Percentiles rank a stretch among this genome's conserved stretches.
These are phyloP conservation scores for Candida morakotiae DNA, from an alignment of 805 yeast species.

Conservation along the genomic window DNA sequence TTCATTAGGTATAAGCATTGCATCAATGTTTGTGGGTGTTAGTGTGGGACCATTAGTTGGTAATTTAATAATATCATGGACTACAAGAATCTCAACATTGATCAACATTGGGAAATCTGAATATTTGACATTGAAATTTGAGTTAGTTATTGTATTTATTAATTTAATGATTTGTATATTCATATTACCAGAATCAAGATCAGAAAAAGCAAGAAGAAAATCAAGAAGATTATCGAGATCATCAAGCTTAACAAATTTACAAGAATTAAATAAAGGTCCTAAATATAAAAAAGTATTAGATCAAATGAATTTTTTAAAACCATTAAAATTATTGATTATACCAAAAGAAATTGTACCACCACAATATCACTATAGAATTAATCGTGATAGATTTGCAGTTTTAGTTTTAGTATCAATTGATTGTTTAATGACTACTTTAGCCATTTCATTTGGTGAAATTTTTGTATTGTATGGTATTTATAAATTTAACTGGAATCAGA, in stretches of 20 bases:
- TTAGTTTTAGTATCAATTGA: conserved; percentile 49
- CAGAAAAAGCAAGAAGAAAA: conserved; percentile 47
- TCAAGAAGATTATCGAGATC: conserved; percentile 41
- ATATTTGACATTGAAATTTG: conserved; percentile 27
- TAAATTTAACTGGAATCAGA: conserved; percentile 50
- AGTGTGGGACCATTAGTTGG: conserved; percentile 65
- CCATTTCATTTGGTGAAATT: conserved; percentile 37
- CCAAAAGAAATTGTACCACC: conserved; percentile 32
- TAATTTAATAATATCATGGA: conserved; percentile 23
- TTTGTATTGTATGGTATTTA: conserved; percentile 51
- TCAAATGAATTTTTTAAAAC: conserved; percentile 29
- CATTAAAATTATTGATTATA: conserved; percentile 53
- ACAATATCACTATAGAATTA: conserved; percentile 13
- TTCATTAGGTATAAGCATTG: conserved; percentile 55
- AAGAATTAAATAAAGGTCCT: conserved; percentile 2
- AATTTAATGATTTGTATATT: conserved; percentile 22
- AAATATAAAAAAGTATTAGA: conserved; percentile 2
- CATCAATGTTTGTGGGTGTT: conserved; percentile 56
- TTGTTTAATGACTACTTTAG: conserved; percentile 23
- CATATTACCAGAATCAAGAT: conserved; percentile 62
- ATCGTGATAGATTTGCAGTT: conserved; percentile 32
- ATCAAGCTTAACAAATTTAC: conserved; percentile 12
- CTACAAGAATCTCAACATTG: conserved; percentile 6
- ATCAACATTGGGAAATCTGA: conserved; percentile 20
- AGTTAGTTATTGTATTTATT: conserved; percentile 29